Conservation (phyloP, 805 yeast species). For the Lachancea nothofagi region DNA sequence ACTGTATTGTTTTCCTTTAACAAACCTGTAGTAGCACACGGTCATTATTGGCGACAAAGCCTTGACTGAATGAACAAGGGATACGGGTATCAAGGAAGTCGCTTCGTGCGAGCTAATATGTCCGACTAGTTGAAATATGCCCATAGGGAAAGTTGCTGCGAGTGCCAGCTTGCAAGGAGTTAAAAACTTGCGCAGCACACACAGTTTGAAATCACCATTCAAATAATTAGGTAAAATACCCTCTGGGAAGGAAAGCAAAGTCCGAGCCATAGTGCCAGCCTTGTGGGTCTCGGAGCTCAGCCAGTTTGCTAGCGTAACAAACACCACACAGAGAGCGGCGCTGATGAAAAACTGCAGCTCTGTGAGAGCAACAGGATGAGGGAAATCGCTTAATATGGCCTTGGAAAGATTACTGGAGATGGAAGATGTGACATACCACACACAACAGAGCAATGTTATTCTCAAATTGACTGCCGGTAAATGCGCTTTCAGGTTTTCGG, state of each 20-base stretch:
- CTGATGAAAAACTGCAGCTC: slow-evolving; percentile 81
- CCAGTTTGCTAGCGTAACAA: slow-evolving; percentile 38
- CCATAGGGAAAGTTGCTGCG: slow-evolving; percentile 84
- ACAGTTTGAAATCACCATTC: slow-evolving; percentile 28
- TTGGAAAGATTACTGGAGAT: slow-evolving; percentile 79
- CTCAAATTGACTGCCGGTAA: slow-evolving; percentile 37
- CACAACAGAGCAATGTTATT: slow-evolving; percentile 51
- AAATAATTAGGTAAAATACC: slow-evolving; percentile 33
- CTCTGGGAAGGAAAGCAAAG: slow-evolving; percentile 27
- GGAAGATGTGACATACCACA: slow-evolving; percentile 81
- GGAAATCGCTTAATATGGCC: slow-evolving; percentile 60
- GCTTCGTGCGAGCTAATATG: slow-evolving; percentile 89
- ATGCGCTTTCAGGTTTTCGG: slow-evolving; percentile 12
- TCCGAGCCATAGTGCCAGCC: slow-evolving; percentile 13
- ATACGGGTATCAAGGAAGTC: slow-evolving; percentile 88
- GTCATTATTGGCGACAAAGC: slow-evolving; percentile 88
- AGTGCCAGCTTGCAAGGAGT: slow-evolving; percentile 50
- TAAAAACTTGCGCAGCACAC: slow-evolving; percentile 39
- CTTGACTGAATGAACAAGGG: slow-evolving; percentile 89
- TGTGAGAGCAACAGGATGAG: slow-evolving; percentile 83
- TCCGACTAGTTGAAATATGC: slow-evolving; percentile 86
- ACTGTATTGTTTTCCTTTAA: slow-evolving; percentile 55
- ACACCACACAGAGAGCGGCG: slow-evolving; percentile 49
- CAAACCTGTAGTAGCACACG: slow-evolving; percentile 64
- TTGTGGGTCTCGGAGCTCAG: slow-evolving; percentile 39